phyloP scores from a whole-genome alignment of 1,139 yeast genomes.

The Debaryomyces sp. region DNA sequence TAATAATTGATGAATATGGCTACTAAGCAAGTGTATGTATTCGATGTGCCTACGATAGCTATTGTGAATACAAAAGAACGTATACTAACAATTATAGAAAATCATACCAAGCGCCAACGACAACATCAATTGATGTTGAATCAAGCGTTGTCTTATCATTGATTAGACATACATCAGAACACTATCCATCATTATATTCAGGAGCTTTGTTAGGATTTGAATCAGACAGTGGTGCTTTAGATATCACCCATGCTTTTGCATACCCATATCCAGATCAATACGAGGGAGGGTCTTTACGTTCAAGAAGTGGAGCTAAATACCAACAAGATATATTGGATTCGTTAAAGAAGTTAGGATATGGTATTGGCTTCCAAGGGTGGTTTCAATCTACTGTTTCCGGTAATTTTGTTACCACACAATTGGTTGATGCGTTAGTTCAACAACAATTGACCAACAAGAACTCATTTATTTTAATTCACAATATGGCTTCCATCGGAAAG shows the following conservation, averaged over 20 bases:
- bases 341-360: slow-evolving; percentile 65
- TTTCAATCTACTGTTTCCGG: slow-evolving; percentile 75
- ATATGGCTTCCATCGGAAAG: slow-evolving; percentile 67
- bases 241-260: slow-evolving; percentile 69
- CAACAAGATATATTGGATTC: slow-evolving; percentile 69
- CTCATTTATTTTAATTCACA: slow-evolving; percentile 70
- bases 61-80: not conserved
- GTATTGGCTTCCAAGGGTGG: slow-evolving; percentile 82
- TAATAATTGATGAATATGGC: slow-evolving; percentile 20
- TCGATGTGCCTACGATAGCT: not conserved
- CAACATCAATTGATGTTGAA: slow-evolving; percentile 49
- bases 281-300: slow-evolving; percentile 55
- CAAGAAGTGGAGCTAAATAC: slow-evolving; percentile 67
- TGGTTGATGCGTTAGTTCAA: slow-evolving; percentile 67
- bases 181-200: slow-evolving; percentile 65
- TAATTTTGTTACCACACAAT: slow-evolving; percentile 63
- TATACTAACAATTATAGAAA: slow-evolving; percentile 16
- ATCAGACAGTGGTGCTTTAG: slow-evolving; percentile 53
- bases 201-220: slow-evolving; percentile 84
- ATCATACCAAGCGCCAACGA: slow-evolving; percentile 44
- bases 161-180: slow-evolving; percentile 72
- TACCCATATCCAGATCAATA: slow-evolving; percentile 56
- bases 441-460: slow-evolving; percentile 69
- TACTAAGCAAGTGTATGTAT: slow-evolving; percentile 26
- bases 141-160: slow-evolving; percentile 70